phyloP scores from a whole-genome alignment of 306 rosid species.

The Macrotyloma uniflorum region DNA sequence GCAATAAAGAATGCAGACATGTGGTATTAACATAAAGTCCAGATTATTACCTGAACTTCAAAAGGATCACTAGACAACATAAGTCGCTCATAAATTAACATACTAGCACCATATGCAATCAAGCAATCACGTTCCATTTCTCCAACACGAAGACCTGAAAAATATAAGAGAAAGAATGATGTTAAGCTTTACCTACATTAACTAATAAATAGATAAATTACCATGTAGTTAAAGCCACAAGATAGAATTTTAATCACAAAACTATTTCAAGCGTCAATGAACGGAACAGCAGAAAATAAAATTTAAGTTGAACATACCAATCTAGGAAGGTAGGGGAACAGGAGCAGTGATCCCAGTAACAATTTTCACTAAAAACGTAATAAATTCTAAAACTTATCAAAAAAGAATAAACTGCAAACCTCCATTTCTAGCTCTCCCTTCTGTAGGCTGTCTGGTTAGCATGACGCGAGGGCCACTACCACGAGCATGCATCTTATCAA shows the following conservation, averaged over 20 bases:
- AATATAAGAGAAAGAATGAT: neutral
- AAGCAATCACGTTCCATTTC: conserved; percentile 98
- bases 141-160: conserved; percentile 87
- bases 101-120: conserved; percentile 98
- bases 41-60: conserved; percentile 77
- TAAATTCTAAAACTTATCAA: conserved; percentile 5
- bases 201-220: no score
- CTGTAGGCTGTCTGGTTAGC: conserved; percentile 94
- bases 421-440: conserved; percentile 96
- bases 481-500: conserved; percentile 98
- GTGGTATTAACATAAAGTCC: neutral
- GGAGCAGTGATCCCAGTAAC: neutral
- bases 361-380: conserved; percentile 5
- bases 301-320: neutral
- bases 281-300: neutral
- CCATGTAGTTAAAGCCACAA: no score
- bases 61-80: conserved; percentile 94
- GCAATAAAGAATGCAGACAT: conserved; percentile 9
- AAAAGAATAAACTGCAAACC: conserved; percentile 49
- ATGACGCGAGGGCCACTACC: conserved; percentile 76
- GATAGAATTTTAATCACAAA: no score
- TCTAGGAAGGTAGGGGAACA: neutral
- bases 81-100: conserved; percentile 85
- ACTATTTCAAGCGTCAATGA: neutral
- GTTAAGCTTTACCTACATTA: no score